A percentile compares a stretch with the other conserved stretches of the same genome.
These are phyloP conservation scores for Takashimella koratensis DNA, from an alignment of 1,284 basidiomycete species.

Conservation along the genomic window DNA sequence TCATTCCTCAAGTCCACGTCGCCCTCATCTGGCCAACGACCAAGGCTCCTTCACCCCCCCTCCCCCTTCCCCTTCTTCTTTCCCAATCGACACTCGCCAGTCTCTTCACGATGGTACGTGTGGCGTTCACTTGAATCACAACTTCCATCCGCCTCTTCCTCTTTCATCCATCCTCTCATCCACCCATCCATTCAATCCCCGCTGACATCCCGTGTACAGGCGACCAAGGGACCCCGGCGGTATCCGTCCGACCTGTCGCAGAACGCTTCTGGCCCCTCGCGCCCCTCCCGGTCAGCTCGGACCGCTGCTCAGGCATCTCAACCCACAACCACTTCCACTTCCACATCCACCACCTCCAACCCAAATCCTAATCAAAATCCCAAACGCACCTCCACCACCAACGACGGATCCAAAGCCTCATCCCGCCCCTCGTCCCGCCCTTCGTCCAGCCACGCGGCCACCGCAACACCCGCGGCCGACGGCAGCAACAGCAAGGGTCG, in stretches of 20 bases:
- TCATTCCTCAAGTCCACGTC: too few species aligned
- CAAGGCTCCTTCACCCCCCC: too few species aligned
- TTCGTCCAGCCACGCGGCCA: too few species aligned
- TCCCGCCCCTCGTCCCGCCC: too few species aligned
- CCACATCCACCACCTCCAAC: too few species aligned
- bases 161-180: neutral
- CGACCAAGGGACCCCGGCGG: constrained; percentile 5
- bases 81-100: too few species aligned
- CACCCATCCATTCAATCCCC: neutral
- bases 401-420: too few species aligned
- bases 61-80: too few species aligned
- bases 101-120: too few species aligned
- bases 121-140: too few species aligned
- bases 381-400: constrained; percentile 5
- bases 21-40: too few species aligned
- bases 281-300: constrained; percentile 6
- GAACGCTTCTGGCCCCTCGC: constrained; percentile 19
- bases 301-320: neutral
- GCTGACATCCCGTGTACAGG: neutral
- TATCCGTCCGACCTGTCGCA: constrained; percentile 21
- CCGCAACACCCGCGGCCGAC: constrained; percentile 2
- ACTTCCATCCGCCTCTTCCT: too few species aligned
- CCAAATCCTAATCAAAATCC: constrained; percentile 2
- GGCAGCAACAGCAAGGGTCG: constrained; percentile 3
- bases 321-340: neutral